These are phyloP conservation scores for Cercophora samala DNA, from an alignment of 495 filamentous ascomycete species.

Conservation along the genomic window DNA sequence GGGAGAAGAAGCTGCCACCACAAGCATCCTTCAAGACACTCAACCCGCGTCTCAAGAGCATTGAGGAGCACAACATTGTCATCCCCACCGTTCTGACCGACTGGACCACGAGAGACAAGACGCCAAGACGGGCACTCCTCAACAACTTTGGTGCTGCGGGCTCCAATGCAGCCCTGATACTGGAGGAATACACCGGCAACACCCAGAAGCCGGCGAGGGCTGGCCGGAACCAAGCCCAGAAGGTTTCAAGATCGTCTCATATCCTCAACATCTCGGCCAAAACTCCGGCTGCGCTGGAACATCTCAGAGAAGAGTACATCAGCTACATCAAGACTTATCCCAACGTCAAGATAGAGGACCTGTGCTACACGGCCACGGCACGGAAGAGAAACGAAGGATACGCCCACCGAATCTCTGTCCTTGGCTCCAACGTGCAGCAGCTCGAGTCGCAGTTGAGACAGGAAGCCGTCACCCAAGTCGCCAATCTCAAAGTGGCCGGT, in stretches of 20 bases:
- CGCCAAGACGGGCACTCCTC: not conserved
- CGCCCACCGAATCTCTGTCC: not conserved
- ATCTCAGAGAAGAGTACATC: not conserved
- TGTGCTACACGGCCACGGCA: not conserved
- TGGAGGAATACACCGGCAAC: not conserved
- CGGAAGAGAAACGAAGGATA: not conserved
- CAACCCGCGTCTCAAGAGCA: not conserved
- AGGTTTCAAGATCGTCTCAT: not conserved
- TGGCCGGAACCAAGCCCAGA: not conserved
- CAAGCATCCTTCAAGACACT: not conserved
- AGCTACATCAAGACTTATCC: not conserved
- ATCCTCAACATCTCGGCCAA: not conserved
- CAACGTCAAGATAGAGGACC: not conserved
- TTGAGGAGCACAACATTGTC: not conserved
- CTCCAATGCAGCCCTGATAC: not conserved
- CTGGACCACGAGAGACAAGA: not conserved
- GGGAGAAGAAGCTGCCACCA: not conserved
- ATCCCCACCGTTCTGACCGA: not conserved
- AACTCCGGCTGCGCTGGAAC: not conserved
- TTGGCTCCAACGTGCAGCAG: not conserved
- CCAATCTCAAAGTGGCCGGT: not conserved
- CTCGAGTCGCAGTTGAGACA: not conserved
- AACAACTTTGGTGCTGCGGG: conserved; percentile 7
- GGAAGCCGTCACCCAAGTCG: not conserved
- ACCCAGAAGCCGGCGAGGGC: not conserved